Evolutionary conservation across 139 green algal genomes (phyloP), one percentile per base, ranked within the genome.

Genomic region (Bryopsis sp.): DNA sequence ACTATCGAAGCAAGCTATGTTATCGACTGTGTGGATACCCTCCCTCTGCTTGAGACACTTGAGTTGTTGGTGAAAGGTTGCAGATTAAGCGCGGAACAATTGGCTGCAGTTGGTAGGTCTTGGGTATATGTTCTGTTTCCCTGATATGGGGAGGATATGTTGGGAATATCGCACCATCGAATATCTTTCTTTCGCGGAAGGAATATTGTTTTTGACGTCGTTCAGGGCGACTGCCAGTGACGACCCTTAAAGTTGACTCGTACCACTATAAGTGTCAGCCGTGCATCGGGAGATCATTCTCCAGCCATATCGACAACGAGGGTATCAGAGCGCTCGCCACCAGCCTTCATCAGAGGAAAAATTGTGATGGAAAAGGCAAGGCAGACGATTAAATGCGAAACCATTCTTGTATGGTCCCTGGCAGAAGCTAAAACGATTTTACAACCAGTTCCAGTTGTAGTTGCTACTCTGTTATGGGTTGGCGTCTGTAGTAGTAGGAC

Each of bases 281-380:
- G 43, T 54, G 43, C 43, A 19, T 54, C 15, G 43, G 43, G 43
- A 54, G 43, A 19, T 19, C 43, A 26, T 11, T 54, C 15, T 26
- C 43, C 15, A 85, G 76, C 69, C 82, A 90, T 64, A 48, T 90
- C 4, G 82, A 87, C 74, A 87, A 88, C 32, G 80, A 85, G 46
- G 81, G 82, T 26, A 79, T 88, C 2, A 85, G 84, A 66, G 84
- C 78, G 2, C 74, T 88, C 26, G 84, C 87, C 59, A 82, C 88
- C 73, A 71, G 64, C 63, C 82, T 90, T 62, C 88, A 82, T 79
- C 68, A 54, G 43, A 11, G 43, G 15, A 26, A 54, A 54, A 54
- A 54, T 54, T 54, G 43, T 19, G 43, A 54, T 26, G 43, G 15
- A 54, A 54, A 54, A 54, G 11, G 11, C 11, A 11, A 54, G 43